Evolutionary conservation across 345 rosid species (phyloP), one percentile per base, ranked within the genome.

Genomic region (Populus pruinosa): DNA sequence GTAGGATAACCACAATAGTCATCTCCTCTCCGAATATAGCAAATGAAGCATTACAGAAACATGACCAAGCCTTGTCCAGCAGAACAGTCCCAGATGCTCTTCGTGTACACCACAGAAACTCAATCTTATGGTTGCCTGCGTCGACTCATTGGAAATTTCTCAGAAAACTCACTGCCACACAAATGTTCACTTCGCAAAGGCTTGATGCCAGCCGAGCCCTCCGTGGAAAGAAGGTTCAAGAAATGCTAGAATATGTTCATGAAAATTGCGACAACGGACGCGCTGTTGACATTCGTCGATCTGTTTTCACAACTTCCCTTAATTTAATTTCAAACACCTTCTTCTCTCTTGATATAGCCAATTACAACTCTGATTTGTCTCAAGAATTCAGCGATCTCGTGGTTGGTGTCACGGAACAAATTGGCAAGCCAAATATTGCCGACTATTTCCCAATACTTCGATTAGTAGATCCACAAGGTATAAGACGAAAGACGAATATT

Each of bases 371-470:
- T 1, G 63, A 70, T 5, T 17, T 27, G 1, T 74, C 77, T 0
- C 73, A 76, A 71, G 86, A 87, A 63, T 86, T 90, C 78, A 86
- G 77, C 74, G 80, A 83, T 77, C 25, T 49, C 2, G 83, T 84
- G 13, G 63, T 49, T 79, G 63, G 76, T 21, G 64, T 87, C 47
- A 73, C 85, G 91, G 82, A 72, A n/a, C 81, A 79, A 50, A 64
- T 64, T 0, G 94, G 91, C 38, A 84, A 80, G 41, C 87, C 85
- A 6, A 87, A 89, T 33, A 7, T 78, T 61, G 78, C 82, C 1
- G 89, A 90, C 65, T 89, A 39, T 70, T 90, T 87, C 55, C 92
- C 91, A 3, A 3, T 83, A 20, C 70, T 89, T 0, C 35, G 81
- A 72, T 75, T 38, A 72, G 29, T 91, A 73, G 94, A 89, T 27